phyloP scores from a whole-genome alignment of 129 eudicot genomes.

The Lactuca saligna region DNA sequence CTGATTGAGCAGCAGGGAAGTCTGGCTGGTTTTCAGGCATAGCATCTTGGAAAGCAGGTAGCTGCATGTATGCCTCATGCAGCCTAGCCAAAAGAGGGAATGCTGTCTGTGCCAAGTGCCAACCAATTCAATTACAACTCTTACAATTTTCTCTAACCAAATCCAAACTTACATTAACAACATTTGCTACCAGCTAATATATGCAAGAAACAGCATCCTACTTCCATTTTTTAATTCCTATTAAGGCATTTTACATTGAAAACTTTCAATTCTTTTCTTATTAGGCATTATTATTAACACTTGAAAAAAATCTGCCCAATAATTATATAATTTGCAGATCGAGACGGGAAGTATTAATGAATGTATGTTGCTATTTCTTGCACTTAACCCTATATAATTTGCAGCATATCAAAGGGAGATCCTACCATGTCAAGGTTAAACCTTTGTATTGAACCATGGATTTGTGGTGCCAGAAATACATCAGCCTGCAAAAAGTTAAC shows the following conservation, averaged over 20 bases:
- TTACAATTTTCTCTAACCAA: not conserved
- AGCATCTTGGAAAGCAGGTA: constrained; percentile 68
- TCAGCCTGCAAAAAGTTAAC: constrained; percentile 59
- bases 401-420: not conserved
- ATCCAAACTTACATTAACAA: not conserved
- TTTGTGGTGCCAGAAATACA: constrained; percentile 76
- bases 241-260: too few relatives aligned
- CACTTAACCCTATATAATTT: not conserved
- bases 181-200: not conserved
- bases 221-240: too few relatives aligned
- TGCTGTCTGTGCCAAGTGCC: constrained; percentile 37
- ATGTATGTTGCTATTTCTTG: too few relatives aligned
- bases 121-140: too few relatives aligned
- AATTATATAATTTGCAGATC: too few relatives aligned
- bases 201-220: too few relatives aligned
- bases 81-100: constrained; percentile 65
- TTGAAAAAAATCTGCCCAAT: too few relatives aligned
- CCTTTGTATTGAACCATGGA: constrained; percentile 48
- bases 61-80: constrained; percentile 56
- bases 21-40: constrained; percentile 87
- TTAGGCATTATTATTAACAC: too few relatives aligned
- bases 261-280: too few relatives aligned
- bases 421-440: constrained; percentile 71
- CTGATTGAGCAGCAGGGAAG: constrained; percentile 26
- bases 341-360: too few relatives aligned